Evolutionary conservation across 768 basidiomycete species (phyloP).

Genomic region (Tephrocybe sp.): DNA sequence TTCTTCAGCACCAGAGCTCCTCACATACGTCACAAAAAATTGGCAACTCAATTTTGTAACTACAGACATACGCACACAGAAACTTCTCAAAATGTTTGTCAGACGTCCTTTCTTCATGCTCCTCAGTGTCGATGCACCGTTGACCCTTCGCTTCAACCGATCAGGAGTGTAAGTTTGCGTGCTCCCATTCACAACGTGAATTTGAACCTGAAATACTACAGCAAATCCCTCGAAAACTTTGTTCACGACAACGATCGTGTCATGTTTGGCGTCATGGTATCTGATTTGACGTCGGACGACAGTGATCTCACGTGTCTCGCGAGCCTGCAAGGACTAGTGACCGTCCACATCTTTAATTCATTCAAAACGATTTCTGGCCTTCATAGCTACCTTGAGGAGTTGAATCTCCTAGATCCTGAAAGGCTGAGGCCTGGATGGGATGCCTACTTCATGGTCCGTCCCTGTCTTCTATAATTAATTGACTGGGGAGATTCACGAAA

Average conservation of each 20-base stretch:
- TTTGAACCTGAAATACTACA: no score
- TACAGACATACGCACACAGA: conserved; percentile 55
- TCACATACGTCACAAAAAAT: conserved; percentile 75
- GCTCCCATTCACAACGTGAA: background rate
- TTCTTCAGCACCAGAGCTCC: conserved; percentile 48
- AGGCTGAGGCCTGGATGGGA: conserved; percentile 92
- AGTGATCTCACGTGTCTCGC: conserved; percentile 10
- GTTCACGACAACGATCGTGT: conserved; percentile 68
- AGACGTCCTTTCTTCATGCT: conserved; percentile 92
- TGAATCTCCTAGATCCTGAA: conserved; percentile 71
- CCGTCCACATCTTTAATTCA: conserved; percentile 64
- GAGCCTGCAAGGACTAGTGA: conserved; percentile 48
- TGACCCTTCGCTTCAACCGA: conserved; percentile 66
- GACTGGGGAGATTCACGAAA: background rate
- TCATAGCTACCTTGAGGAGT: conserved; percentile 58
- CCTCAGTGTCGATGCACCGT: conserved; percentile 79
- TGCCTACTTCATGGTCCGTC: conserved; percentile 90
- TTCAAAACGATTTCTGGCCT: conserved; percentile 56
- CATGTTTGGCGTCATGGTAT: conserved; percentile 60
- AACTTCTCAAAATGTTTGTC: conserved; percentile 65
- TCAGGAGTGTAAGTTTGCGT: conserved; percentile 44
- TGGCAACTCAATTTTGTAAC: conserved; percentile 88
- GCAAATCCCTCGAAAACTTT: conserved; percentile 66
- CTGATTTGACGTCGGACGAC: conserved; percentile 20
- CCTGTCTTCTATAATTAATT: background rate